Evolutionary conservation across 1,284 basidiomycete species (phyloP), one percentile per base, ranked within the genome.

Genomic region (Inonotus hispidus): DNA sequence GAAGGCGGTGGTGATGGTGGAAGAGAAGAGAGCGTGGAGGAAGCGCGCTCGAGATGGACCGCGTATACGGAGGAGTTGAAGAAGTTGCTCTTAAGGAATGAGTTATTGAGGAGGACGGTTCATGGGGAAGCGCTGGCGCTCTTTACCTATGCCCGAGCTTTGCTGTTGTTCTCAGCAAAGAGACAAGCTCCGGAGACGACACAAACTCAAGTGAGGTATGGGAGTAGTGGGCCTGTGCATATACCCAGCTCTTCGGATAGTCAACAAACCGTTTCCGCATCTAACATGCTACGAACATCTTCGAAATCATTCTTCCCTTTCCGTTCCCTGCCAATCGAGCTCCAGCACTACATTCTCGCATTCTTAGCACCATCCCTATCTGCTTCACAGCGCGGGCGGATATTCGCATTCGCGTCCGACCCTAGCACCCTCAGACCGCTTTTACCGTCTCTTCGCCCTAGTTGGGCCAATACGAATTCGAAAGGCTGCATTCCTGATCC

Each of bases 301-400:
- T 45, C 43, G 10, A n/a, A 32, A 29, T 32, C 39, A 16, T n/a
- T 35, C n/a, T 74, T 75, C 64, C 71, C 72, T 8, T 82, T 81
- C 66, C 67, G 65, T 19, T 67, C 67, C 14, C 74, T 90, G 29
- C 87, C 87, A 0, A 77, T 71, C 23, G 87, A 90, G 68, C 73
- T 90, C 21, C 79, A 82, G 62, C 74, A 84, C 2, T 66, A 82
- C 67, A 81, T 84, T 58, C 75, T 89, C 35, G 80, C 82, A 21
- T 77, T 81, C 66, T 69, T 86, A 32, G 78, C 84, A 2, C 86
- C 85, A 11, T 74, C 73, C 0, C 77, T 90, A 25, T 87, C 85
- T 1, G 62, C 75, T 10, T 68, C 75, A 1, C 88, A 90, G 65
- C 79, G 78, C 19, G 71, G 78, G 50, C 82, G 79, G 25, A 77